These are phyloP conservation scores for Aspergillus sparsus DNA, from an alignment of 495 filamentous ascomycete genomes.

Conservation along the genomic window DNA sequence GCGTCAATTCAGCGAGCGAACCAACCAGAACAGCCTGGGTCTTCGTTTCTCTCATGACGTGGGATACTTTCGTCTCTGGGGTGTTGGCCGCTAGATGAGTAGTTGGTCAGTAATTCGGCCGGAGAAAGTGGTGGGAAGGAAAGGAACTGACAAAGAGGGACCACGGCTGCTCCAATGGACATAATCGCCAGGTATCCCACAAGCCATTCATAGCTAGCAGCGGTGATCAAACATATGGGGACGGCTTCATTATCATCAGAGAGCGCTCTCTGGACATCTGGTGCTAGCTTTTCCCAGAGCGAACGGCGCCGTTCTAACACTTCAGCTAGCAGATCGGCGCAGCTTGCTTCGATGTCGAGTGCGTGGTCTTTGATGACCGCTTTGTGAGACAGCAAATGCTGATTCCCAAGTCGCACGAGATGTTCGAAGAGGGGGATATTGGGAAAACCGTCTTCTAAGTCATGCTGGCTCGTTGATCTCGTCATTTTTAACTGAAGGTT, in stretches of 20 bases:
- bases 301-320: not conserved
- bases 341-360: not conserved
- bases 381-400: not conserved
- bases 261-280: not conserved
- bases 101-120: not conserved
- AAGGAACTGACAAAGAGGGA: not conserved
- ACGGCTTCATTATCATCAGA: not conserved
- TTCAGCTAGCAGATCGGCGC: not conserved
- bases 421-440: not conserved
- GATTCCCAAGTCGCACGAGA: not conserved
- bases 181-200: conserved; percentile 1
- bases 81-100: not conserved
- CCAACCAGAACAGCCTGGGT: not conserved
- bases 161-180: not conserved
- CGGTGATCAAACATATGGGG: not conserved
- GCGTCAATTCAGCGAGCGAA: not conserved
- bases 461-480: not conserved
- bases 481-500: not conserved
- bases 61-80: not conserved
- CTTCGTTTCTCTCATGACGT: not conserved
- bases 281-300: not conserved
- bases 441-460: not conserved
- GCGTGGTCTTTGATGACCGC: not conserved
- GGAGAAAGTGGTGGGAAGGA: not conserved
- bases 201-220: not conserved